Conservation (phyloP, 1,284 basidiomycete genomes). For the Taiwanofungus camphoratus region DNA sequence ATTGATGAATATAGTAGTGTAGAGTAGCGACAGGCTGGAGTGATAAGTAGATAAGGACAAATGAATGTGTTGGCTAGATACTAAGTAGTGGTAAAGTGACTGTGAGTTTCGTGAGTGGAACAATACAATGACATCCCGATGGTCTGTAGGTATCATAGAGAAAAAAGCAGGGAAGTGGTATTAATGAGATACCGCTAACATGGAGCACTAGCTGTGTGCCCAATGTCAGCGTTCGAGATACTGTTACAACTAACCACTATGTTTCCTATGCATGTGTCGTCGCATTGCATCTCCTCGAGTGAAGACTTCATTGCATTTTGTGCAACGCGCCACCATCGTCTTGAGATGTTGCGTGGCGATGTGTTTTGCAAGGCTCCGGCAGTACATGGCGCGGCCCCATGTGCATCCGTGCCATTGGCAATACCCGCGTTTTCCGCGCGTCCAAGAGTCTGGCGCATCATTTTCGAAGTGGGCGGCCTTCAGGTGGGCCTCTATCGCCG, state of each 20-base stretch:
- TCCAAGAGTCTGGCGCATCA: too few relatives aligned
- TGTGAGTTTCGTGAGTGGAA: too few relatives aligned
- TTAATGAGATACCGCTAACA: not conserved
- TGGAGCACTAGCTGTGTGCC: not conserved
- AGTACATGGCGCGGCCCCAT: not conserved
- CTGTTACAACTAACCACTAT: too few relatives aligned
- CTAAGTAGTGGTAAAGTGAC: too few relatives aligned
- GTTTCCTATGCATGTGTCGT: not conserved
- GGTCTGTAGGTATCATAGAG: not conserved
- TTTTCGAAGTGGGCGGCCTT: too few relatives aligned
- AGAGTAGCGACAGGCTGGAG: too few relatives aligned
- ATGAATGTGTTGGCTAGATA: too few relatives aligned
- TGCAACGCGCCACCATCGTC: not conserved
- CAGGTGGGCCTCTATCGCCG: too few relatives aligned
- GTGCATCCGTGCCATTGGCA: not conserved
- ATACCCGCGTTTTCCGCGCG: not conserved
- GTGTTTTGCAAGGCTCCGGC: slow-evolving; percentile 1
- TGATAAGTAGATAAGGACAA: too few relatives aligned
- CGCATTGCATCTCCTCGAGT: not conserved
- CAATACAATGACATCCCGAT: not conserved
- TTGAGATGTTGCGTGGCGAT: not conserved
- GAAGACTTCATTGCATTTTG: not conserved
- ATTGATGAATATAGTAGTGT: too few relatives aligned
- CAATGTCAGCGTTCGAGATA: slow-evolving; percentile 5
- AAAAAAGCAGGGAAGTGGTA: not conserved